phyloP scores from a whole-genome alignment of 805 yeast species.

The Millerago galiae region DNA sequence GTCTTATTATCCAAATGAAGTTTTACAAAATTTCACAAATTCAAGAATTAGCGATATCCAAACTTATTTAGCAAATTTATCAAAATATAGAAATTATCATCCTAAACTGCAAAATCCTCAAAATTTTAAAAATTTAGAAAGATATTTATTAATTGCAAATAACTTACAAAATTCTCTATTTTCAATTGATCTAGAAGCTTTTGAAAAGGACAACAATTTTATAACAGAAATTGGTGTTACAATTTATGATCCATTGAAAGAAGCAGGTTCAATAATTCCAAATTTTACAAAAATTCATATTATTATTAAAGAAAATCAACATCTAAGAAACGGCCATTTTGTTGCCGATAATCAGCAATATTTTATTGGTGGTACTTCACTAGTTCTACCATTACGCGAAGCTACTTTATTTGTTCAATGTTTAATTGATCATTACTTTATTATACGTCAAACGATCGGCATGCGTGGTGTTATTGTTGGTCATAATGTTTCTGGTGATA shows the following conservation, averaged over 20 bases:
- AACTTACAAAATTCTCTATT: conserved; percentile 20
- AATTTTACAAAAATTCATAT: conserved; percentile 36
- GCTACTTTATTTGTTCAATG: conserved; percentile 35
- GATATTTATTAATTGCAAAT: conserved; percentile 9
- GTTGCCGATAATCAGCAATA: conserved; percentile 49
- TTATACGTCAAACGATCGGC: conserved; percentile 22
- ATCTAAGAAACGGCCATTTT: conserved; percentile 42
- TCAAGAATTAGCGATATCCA: conserved; percentile 4
- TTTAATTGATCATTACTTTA: conserved; percentile 38
- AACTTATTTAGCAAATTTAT: conserved; percentile 4
- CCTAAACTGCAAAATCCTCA: conserved; percentile 11
- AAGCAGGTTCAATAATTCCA: conserved; percentile 33
- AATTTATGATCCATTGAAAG: conserved; percentile 48
- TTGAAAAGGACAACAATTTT: conserved; percentile 34
- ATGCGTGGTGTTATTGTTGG: conserved; percentile 44
- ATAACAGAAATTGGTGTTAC: conserved; percentile 55
- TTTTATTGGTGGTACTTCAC: conserved; percentile 45
- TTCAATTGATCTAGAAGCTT: conserved; percentile 53
- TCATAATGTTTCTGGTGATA: conserved; percentile 50
- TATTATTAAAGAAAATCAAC: conserved; percentile 36
- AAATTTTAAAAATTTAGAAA: conserved; percentile 5
- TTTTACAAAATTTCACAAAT: conserved; percentile 3
- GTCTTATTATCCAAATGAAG: background rate
- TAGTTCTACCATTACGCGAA: conserved; percentile 31
- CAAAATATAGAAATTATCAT: conserved; percentile 5